phyloP scores from a whole-genome alignment of 2,329 filamentous ascomycete species.

The Trichoderma lentiforme region DNA sequence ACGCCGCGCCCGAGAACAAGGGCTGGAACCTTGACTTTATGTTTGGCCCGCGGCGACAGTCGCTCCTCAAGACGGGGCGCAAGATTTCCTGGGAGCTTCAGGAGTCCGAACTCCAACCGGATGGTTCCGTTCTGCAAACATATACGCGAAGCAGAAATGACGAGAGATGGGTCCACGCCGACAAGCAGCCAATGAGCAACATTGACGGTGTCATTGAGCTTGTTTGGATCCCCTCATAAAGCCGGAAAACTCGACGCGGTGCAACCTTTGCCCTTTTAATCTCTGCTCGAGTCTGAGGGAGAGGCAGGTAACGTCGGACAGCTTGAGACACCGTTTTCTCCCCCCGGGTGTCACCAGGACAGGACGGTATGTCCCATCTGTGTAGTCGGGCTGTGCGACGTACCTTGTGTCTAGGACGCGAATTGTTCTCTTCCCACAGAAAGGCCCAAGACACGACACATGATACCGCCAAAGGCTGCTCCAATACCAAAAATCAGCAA shows the following conservation, averaged over 20 bases:
- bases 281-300: background rate
- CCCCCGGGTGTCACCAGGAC: background rate
- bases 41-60: slow-evolving; percentile 48
- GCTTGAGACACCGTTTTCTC: background rate
- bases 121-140: slow-evolving; percentile 51
- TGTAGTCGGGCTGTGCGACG: background rate
- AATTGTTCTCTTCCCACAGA: background rate
- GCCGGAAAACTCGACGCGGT: background rate
- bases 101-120: slow-evolving; percentile 44
- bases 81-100: slow-evolving; percentile 55
- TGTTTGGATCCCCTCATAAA: slow-evolving; percentile 47
- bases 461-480: background rate
- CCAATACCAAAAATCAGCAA: background rate
- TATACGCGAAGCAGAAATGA: slow-evolving; percentile 54
- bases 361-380: background rate
- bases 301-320: background rate
- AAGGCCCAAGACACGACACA: background rate
- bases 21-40: slow-evolving; percentile 52
- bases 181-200: slow-evolving; percentile 48
- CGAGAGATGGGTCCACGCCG: slow-evolving; percentile 48
- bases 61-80: slow-evolving; percentile 45
- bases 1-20: slow-evolving; percentile 45
- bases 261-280: background rate
- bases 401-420: background rate
- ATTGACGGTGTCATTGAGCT: slow-evolving; percentile 56